A percentile compares a stretch with the other conserved stretches of the same genome.
Conservation (phyloP, 1,284 basidiomycete genomes). For the Porodaedalea pini region DNA sequence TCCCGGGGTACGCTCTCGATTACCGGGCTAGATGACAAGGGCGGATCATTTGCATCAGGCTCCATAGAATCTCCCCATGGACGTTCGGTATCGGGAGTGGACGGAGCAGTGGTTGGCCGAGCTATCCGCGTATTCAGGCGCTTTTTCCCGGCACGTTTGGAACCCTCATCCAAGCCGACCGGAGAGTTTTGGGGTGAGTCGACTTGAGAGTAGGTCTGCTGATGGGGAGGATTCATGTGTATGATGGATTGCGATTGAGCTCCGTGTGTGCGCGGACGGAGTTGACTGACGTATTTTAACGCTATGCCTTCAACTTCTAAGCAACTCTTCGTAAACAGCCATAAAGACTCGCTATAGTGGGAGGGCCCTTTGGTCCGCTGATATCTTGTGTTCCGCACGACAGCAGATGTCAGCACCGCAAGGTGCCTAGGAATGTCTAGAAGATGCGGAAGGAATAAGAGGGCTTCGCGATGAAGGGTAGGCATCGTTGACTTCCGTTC, state of each 20-base stretch:
- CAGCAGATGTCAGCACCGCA: slow-evolving; percentile 67
- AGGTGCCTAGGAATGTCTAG: slow-evolving; percentile 71
- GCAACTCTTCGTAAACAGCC: slow-evolving; percentile 56
- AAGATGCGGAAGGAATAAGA: slow-evolving; percentile 64
- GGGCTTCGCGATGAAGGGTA: slow-evolving; percentile 60
- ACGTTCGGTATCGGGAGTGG: slow-evolving; percentile 8
- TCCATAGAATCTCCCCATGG: slow-evolving; percentile 1
- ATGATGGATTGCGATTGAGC: slow-evolving; percentile 31
- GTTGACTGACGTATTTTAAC: slow-evolving; percentile 53
- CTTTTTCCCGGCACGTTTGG: slow-evolving; percentile 11
- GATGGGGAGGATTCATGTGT: slow-evolving; percentile 19
- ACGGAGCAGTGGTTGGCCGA: slow-evolving; percentile 20
- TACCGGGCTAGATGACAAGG: slow-evolving; percentile 9
- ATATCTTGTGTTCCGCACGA: slow-evolving; percentile 52
- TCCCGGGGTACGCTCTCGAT: not conserved
- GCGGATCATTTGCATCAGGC: not conserved
- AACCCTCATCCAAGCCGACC: not conserved
- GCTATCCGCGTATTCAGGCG: not conserved
- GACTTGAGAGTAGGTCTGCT: slow-evolving; percentile 1
- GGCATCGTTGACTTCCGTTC: slow-evolving; percentile 51
- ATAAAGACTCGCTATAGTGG: slow-evolving; percentile 32
- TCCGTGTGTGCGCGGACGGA: slow-evolving; percentile 38
- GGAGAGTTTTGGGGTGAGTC: slow-evolving; percentile 1
- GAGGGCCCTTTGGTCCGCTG: slow-evolving; percentile 27
- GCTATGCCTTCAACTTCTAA: slow-evolving; percentile 73